A percentile compares a stretch with the other conserved stretches of the same genome.
phyloP scores from a whole-genome alignment of 208 protist species.

The Leptomonas seymouri region DNA sequence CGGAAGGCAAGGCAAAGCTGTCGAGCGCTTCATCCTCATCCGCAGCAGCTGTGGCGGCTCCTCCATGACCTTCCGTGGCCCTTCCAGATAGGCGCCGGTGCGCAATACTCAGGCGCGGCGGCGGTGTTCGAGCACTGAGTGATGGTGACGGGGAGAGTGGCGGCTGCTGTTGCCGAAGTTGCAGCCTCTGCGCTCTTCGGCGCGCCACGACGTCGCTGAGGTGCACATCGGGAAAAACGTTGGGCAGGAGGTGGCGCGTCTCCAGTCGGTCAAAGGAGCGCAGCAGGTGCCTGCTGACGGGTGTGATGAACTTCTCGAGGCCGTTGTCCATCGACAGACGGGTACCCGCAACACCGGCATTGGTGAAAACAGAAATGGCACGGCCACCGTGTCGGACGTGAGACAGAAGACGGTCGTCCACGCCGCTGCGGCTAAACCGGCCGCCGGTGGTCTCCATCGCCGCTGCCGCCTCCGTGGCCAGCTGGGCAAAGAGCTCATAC shows the following conservation, averaged over 20 bases:
- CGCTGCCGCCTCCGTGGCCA: conserved; percentile 20
- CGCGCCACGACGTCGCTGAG: conserved; percentile 38
- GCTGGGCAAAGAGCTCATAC: conserved; percentile 24
- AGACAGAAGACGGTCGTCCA: conserved; percentile 16
- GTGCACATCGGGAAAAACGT: conserved; percentile 28
- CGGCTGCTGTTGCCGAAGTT: background rate
- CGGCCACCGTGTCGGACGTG: conserved; percentile 24
- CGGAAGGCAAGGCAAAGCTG: conserved; percentile 27
- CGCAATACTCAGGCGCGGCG: background rate
- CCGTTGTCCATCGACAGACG: conserved; percentile 12
- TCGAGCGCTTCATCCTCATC: conserved; percentile 6
- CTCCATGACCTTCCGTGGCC: background rate
- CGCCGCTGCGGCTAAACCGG: conserved; percentile 6
- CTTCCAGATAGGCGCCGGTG: conserved; percentile 5
- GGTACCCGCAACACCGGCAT: conserved; percentile 9
- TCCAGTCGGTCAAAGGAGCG: conserved; percentile 29
- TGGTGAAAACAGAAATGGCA: conserved; percentile 1
- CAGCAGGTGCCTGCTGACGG: conserved; percentile 28
- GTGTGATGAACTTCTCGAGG: conserved; percentile 26
- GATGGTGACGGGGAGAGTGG: background rate
- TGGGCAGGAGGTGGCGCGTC: conserved; percentile 29
- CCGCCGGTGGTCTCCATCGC: background rate
- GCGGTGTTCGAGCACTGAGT: background rate
- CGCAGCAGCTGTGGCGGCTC: too few species aligned
- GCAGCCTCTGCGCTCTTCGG: background rate